A percentile compares a stretch with the other conserved stretches of the same genome.
phyloP scores from a whole-genome alignment of 202 grass and related monocot genomes.

The Saccharum hybrid region DNA sequence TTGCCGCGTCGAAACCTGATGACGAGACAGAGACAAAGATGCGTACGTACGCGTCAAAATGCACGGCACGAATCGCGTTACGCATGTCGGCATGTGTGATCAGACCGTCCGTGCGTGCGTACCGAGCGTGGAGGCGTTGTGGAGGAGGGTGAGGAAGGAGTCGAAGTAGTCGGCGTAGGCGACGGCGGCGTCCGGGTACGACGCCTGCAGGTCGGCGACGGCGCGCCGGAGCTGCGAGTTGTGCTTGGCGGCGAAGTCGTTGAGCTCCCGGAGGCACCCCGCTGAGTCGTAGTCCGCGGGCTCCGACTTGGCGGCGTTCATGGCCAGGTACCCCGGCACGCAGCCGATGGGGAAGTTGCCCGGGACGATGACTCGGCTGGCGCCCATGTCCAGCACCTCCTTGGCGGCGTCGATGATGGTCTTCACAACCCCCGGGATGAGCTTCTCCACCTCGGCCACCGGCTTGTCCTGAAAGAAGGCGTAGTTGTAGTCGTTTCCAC shows the following conservation, averaged over 20 bases:
- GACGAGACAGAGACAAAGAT: background rate
- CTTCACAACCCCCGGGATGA: constrained; percentile 45
- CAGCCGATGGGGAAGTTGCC: constrained; percentile 90
- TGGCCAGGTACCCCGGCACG: constrained; percentile 61
- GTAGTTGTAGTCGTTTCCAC: constrained; percentile 75
- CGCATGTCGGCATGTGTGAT: no score
- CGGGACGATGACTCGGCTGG: constrained; percentile 59
- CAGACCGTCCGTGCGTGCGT: background rate
- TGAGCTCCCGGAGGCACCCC: constrained; percentile 66
- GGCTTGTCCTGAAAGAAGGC: constrained; percentile 43
- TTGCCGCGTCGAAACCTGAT: constrained; percentile 35
- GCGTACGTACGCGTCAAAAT: background rate
- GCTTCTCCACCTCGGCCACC: constrained; percentile 44
- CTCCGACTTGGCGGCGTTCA: constrained; percentile 35
- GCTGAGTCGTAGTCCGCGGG: constrained; percentile 53
- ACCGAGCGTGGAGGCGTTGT: constrained; percentile 36
- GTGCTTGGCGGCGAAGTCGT: constrained; percentile 70
- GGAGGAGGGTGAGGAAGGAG: constrained; percentile 51
- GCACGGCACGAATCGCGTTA: no score
- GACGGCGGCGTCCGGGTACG: constrained; percentile 42
- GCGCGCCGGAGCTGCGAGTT: constrained; percentile 54
- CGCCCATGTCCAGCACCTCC: constrained; percentile 73
- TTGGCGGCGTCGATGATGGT: constrained; percentile 42
- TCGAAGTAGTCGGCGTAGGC: constrained; percentile 71
- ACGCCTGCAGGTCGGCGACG: constrained; percentile 19